A percentile compares a stretch with the other conserved stretches of the same genome.
These are phyloP conservation scores for Cryptococcus depauperatus DNA, from an alignment of 1,284 basidiomycete genomes.

Conservation along the genomic window DNA sequence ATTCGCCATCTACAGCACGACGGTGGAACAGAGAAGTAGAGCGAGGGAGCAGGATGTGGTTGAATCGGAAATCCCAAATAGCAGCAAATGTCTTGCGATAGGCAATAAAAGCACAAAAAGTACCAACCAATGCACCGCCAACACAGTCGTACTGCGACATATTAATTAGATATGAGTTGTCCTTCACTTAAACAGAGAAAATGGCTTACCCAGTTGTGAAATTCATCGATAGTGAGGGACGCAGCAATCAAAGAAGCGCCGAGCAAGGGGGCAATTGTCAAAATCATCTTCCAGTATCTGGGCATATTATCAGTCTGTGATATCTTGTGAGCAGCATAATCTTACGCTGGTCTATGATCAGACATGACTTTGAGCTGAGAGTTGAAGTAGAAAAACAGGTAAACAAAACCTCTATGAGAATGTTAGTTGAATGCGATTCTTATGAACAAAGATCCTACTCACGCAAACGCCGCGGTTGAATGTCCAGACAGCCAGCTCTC, in stretches of 20 bases:
- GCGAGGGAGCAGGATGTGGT: conserved; percentile 51
- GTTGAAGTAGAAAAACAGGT: conserved; percentile 54
- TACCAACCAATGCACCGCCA: conserved; percentile 52
- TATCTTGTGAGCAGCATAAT: background rate
- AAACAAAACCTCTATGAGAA: conserved; percentile 42
- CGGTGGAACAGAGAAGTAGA: conserved; percentile 25
- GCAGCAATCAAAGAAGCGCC: conserved; percentile 55
- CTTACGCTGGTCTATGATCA: conserved; percentile 47
- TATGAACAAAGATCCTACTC: too few relatives aligned
- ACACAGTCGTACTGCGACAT: conserved; percentile 52
- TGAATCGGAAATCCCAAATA: conserved; percentile 55
- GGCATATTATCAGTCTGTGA: too few relatives aligned
- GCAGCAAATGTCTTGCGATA: conserved; percentile 54
- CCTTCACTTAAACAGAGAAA: background rate
- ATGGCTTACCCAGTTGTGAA: conserved; percentile 35
- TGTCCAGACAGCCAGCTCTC: conserved; percentile 44
- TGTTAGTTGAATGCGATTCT: background rate
- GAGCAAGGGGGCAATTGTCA: conserved; percentile 53
- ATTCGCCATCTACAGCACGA: conserved; percentile 10
- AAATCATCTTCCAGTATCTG: conserved; percentile 57
- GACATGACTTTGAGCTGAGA: conserved; percentile 55
- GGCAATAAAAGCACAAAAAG: conserved; percentile 48
- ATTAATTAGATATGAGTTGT: background rate
- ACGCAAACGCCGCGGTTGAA: conserved; percentile 33
- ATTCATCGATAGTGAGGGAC: conserved; percentile 55